These are phyloP conservation scores for Lithospermum erythrorhizon DNA, from an alignment of 257 asterid genomes.

Conservation along the genomic window DNA sequence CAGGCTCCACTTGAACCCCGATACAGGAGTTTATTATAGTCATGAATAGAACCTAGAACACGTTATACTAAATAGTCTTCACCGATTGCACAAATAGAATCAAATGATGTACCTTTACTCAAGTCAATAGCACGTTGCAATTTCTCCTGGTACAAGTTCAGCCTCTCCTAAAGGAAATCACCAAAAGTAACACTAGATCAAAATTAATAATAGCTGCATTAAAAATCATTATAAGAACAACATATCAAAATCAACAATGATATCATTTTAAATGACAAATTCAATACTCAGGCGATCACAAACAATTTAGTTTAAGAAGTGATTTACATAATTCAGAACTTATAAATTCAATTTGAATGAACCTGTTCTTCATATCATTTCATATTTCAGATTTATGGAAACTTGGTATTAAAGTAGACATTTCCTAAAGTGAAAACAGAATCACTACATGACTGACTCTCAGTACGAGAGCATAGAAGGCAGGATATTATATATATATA, in stretches of 20 bases:
- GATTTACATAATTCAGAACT: not conserved
- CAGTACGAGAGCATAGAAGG: too few species aligned
- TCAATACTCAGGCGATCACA: not conserved
- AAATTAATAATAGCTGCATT: not conserved
- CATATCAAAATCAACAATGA: not conserved
- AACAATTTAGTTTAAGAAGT: not conserved
- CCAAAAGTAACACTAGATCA: not conserved
- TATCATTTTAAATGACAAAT: not conserved
- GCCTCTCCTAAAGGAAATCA: constrained; percentile 53
- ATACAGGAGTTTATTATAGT: not conserved
- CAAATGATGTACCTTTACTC: constrained; percentile 51
- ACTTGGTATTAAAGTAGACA: not conserved
- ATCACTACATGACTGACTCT: not conserved
- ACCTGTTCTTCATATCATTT: too few species aligned
- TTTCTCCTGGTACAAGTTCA: constrained; percentile 73
- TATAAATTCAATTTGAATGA: too few species aligned
- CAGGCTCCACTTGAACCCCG: too few species aligned
- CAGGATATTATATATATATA: too few species aligned
- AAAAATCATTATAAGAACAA: too few species aligned
- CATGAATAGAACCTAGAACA: not conserved
- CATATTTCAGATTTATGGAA: not conserved
- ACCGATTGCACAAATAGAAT: constrained; percentile 1
- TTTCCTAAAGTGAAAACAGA: not conserved
- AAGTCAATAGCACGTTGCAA: constrained; percentile 50
- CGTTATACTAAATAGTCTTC: not conserved